These are phyloP conservation scores for Luvunga scandens DNA, from an alignment of 345 rosid species.

Conservation along the genomic window DNA sequence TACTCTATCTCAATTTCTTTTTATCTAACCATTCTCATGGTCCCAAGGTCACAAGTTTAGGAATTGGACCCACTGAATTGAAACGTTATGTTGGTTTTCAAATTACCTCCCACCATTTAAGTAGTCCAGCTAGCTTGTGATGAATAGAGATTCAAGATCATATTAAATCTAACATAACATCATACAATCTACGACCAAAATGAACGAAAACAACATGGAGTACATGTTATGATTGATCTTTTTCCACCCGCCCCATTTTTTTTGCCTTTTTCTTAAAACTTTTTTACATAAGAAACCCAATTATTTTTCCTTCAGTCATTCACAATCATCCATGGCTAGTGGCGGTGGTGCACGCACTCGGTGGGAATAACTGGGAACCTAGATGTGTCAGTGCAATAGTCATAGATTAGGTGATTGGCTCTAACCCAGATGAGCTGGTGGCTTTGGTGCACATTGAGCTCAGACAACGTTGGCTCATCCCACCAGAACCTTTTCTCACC, in stretches of 20 bases:
- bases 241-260: background rate
- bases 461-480: conserved; percentile 80
- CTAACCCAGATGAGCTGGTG: conserved; percentile 96
- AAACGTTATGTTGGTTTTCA: background rate
- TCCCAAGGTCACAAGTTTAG: background rate
- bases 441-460: conserved; percentile 76
- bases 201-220: conserved; percentile 28
- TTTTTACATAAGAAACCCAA: background rate
- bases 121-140: background rate
- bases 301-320: background rate
- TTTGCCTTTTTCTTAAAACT: no score
- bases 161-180: background rate
- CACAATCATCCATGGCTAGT: conserved; percentile 22
- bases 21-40: background rate
- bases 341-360: conserved; percentile 94
- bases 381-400: conserved; percentile 69
- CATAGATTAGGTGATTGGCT: conserved; percentile 88
- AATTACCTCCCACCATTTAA: background rate
- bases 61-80: background rate
- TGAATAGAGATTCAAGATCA: background rate
- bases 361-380: conserved; percentile 78
- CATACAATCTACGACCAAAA: background rate
- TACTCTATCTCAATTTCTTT: background rate
- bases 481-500: conserved; percentile 75
- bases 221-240: conserved; percentile 22